These are phyloP conservation scores for Posidonia oceanica DNA, from an alignment of 116 monocot species.

Conservation along the genomic window DNA sequence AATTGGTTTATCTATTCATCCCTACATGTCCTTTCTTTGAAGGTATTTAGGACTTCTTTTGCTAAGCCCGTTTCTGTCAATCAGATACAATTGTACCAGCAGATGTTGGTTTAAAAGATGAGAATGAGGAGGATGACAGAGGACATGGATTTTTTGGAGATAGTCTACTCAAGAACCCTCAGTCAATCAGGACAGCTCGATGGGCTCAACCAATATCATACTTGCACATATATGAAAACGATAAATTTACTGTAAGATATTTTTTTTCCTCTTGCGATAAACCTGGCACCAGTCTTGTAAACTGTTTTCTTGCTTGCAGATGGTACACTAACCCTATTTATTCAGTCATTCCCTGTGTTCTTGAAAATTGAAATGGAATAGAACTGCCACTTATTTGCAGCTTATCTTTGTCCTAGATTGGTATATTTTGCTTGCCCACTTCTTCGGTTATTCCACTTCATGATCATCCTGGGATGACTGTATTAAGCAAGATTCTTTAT, in stretches of 20 bases:
- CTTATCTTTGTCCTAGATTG: conserved; percentile 37
- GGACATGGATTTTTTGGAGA: conserved; percentile 82
- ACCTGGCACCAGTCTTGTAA: no score
- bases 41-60: not conserved
- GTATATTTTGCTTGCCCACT: conserved; percentile 90
- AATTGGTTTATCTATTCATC: no score
- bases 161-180: conserved; percentile 21
- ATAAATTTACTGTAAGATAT: conserved; percentile 59
- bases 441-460: conserved; percentile 93
- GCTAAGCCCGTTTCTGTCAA: not conserved
- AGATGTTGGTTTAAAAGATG: conserved; percentile 71
- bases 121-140: conserved; percentile 56
- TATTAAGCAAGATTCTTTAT: conserved; percentile 91
- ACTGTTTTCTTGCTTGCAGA: no score
- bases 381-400: not conserved
- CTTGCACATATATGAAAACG: conserved; percentile 66
- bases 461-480: conserved; percentile 97
- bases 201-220: conserved; percentile 92
- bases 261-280: not conserved
- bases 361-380: not conserved
- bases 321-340: no score
- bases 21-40: not conserved
- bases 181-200: conserved; percentile 42
- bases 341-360: not conserved
- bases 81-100: conserved; percentile 67